phyloP scores from a whole-genome alignment of 106 monocot species.

The Allium sativum region DNA sequence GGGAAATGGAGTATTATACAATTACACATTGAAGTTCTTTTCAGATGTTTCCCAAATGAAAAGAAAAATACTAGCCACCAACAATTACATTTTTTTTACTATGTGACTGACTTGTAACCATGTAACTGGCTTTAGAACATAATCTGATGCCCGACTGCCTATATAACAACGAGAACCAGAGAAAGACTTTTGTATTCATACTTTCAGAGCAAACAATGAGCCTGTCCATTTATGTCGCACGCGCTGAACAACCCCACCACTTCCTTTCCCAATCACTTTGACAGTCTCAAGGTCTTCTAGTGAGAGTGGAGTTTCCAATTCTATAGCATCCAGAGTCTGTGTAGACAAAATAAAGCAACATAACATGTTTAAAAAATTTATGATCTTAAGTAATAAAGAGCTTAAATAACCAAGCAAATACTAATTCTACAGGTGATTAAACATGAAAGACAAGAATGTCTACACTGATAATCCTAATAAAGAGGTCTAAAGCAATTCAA shows the following conservation, averaged over 20 bases:
- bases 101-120: not conserved
- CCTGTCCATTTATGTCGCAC: slow-evolving; percentile 85
- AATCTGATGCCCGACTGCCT: not conserved
- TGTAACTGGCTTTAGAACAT: not conserved
- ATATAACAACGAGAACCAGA: not conserved
- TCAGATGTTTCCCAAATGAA: no score
- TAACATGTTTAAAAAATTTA: no score
- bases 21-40: no score
- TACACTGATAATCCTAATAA: no score
- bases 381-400: no score
- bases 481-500: no score
- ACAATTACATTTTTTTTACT: not conserved
- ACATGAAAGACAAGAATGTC: no score
- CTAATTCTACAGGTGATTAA: no score
- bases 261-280: slow-evolving; percentile 95
- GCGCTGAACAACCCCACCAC: slow-evolving; percentile 94
- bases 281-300: slow-evolving; percentile 81
- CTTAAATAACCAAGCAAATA: no score
- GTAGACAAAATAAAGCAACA: not conserved
- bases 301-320: slow-evolving; percentile 43
- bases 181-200: slow-evolving; percentile 9
- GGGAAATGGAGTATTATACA: no score
- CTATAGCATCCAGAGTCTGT: slow-evolving; percentile 40
- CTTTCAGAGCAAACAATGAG: slow-evolving; percentile 79
- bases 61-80: no score